Evolutionary conservation across 2,329 filamentous ascomycete genomes (phyloP), one percentile per base, ranked within the genome.

Genomic region (Fusarium scirpi): DNA sequence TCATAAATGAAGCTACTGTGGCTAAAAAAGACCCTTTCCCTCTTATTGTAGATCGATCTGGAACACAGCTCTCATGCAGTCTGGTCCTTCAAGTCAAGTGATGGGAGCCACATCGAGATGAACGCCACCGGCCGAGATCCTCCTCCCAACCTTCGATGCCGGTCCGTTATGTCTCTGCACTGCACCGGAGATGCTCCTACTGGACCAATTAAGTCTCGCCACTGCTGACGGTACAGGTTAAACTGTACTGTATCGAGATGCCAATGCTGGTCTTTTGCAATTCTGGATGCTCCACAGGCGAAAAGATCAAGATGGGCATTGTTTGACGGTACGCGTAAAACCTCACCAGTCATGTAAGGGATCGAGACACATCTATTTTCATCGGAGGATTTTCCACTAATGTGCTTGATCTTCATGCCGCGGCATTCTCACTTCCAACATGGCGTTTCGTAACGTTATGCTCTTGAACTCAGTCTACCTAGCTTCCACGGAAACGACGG

Each of bases 41-140:
- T 25, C n/a, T 22, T 57, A 43, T 41, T 44, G 58, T 55, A 60
- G 69, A 71, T 65, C 65, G 57, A 69, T 68, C 70, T 71, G 43
- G 62, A 68, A 56, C 56, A 58, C 47, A 47, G 41, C 48, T 44
- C 32, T 41, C 51, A 44, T 62, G 55, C 46, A 52, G 34, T 43
- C 20, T 49, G 46, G n/a, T 29, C 44, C 43, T 51, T 38, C 44
- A 54, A 52, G 49, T 69, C 60, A 71, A 62, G 60, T 71, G 65
- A 69, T 47, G 49, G 45, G 49, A n/a, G 44, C 52, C 54, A 55
- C 54, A 73, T 74, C 72, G 65, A 70, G 70, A 74, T 74, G 47
- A 57, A 67, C 66, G 70, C 72, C 72, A 71, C 65, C 51, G 34
- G 51, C 54, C 46, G 55, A 70, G 69, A 72, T 75, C 65, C 66